Conservation (phyloP, 768 basidiomycete genomes). For the Porphyrellus cyaneotinctus region DNA sequence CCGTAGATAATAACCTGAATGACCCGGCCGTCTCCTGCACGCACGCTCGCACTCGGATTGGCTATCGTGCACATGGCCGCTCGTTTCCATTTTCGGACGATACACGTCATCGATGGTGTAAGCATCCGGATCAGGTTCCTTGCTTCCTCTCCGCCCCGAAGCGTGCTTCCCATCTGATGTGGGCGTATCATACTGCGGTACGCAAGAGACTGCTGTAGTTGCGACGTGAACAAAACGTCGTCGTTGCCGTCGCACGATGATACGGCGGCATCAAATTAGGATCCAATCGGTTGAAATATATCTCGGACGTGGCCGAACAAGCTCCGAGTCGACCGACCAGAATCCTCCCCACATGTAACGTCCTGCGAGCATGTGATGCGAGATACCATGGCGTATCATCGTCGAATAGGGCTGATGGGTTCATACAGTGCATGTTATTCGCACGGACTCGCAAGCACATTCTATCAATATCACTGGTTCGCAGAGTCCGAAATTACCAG, state of each 20-base stretch:
- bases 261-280: neutral
- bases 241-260: neutral
- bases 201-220: neutral
- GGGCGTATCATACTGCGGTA: neutral
- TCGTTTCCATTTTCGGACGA: neutral
- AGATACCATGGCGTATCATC: neutral
- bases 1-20: constrained; percentile 9
- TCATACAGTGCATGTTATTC: too few species aligned
- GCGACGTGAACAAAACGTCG: neutral
- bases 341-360: neutral
- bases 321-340: neutral
- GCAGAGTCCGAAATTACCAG: too few species aligned
- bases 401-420: neutral
- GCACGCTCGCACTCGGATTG: constrained; percentile 26
- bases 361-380: neutral
- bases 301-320: neutral
- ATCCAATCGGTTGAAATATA: neutral
- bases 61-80: constrained; percentile 13
- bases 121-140: neutral
- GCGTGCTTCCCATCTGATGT: neutral
- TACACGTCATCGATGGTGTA: constrained; percentile 1
- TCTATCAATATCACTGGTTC: too few species aligned
- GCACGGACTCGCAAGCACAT: too few species aligned
- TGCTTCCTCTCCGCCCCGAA: neutral
- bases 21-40: constrained; percentile 6